Evolutionary conservation across 179 eudicot genomes (phyloP).

Genomic region (Patellifolia procumbens): DNA sequence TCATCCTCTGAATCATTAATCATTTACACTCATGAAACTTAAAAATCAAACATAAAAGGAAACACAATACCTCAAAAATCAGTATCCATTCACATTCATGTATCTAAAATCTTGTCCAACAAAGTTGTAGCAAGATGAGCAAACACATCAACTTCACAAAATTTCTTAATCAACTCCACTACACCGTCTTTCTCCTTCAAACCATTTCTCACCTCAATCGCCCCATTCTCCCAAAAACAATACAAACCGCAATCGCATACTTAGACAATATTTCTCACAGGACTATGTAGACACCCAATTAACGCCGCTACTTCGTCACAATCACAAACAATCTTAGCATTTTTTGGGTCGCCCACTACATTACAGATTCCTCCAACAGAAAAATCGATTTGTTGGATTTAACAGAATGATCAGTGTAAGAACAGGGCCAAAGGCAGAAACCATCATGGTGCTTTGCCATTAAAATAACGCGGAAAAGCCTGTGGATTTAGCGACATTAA

Average conservation of each 20-base stretch:
- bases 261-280: constrained; percentile 72
- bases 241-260: constrained; percentile 72
- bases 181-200: constrained; percentile 60
- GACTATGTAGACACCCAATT: constrained; percentile 70
- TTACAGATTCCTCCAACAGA: constrained; percentile 82
- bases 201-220: constrained; percentile 36
- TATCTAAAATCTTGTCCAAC: constrained; percentile 54
- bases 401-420: constrained; percentile 63
- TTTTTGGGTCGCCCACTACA: constrained; percentile 64
- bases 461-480: constrained; percentile 60
- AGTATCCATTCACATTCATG: neutral
- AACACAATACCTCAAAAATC: no score
- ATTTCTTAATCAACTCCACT: constrained; percentile 40
- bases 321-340: constrained; percentile 51
- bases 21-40: no score
- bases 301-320: constrained; percentile 61
- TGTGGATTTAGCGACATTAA: constrained; percentile 45
- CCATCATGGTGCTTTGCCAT: constrained; percentile 88
- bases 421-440: constrained; percentile 75
- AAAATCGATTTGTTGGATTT: constrained; percentile 63
- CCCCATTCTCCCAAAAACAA: constrained; percentile 56
- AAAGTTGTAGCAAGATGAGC: constrained; percentile 71
- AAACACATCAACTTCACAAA: constrained; percentile 56
- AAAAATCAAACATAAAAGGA: no score
- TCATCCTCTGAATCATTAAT: no score